Evolutionary conservation across 176 grass and related monocot genomes (phyloP).

Genomic region (Carex littledalei): DNA sequence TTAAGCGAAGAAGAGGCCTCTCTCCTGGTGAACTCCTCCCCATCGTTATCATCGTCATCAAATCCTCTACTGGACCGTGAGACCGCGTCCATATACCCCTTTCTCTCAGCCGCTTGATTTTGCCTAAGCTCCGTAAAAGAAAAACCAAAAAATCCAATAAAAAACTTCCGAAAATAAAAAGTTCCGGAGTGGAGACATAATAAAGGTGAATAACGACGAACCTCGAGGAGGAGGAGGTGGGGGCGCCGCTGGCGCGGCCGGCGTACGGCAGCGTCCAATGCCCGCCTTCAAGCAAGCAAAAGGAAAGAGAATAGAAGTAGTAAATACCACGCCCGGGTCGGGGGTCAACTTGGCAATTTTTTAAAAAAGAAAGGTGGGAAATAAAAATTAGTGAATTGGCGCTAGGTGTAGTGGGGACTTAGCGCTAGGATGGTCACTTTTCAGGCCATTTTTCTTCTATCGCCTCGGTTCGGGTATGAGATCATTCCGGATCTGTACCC

Average conservation of each 20-base stretch:
- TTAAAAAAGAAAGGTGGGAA: conserved; percentile 6
- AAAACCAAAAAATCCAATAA: neutral
- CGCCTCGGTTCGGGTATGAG: neutral
- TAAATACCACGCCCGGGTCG: neutral
- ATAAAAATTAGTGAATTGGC: conserved; percentile 11
- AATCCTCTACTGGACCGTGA: conserved; percentile 91
- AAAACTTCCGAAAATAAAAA: neutral
- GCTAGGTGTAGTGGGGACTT: neutral
- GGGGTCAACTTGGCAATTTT: conserved; percentile 12
- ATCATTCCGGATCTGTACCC: neutral
- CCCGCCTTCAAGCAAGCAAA: conserved; percentile 38
- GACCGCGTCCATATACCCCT: conserved; percentile 59
- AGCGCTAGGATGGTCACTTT: neutral
- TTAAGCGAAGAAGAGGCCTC: conserved; percentile 81
- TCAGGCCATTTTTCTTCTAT: neutral
- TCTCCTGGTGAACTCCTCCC: conserved; percentile 52
- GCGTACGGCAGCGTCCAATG: conserved; percentile 61
- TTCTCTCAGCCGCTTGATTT: conserved; percentile 28
- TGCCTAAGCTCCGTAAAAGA: conserved; percentile 3
- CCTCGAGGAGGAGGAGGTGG: conserved; percentile 30
- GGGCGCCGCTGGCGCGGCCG: conserved; percentile 46
- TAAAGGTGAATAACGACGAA: neutral
- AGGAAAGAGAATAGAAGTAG: neutral
- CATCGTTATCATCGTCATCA: conserved; percentile 67
- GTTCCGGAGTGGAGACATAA: neutral